phyloP scores from a whole-genome alignment of 2,329 filamentous ascomycete genomes.

The Phialemonium atrogriseum region DNA sequence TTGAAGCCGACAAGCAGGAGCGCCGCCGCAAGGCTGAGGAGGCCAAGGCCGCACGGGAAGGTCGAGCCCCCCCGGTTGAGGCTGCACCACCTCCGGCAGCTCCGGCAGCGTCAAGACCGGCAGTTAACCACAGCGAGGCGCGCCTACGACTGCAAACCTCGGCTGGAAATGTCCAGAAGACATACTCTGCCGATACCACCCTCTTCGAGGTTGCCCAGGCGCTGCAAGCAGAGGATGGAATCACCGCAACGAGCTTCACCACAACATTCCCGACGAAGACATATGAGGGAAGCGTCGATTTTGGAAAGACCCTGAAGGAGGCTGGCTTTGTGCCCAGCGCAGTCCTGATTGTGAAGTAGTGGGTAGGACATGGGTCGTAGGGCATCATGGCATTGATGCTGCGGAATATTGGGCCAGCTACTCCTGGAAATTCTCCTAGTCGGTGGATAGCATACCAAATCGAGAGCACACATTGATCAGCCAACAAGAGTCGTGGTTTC shows the following conservation, averaged over 20 bases:
- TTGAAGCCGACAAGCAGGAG: constrained; percentile 89
- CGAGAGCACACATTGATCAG: too few species aligned
- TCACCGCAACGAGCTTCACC: constrained; percentile 66
- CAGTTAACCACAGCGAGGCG: constrained; percentile 69
- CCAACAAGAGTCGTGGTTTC: too few species aligned
- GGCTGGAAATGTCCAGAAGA: constrained; percentile 74
- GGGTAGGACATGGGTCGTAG: too few species aligned
- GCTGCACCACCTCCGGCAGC: constrained; percentile 37
- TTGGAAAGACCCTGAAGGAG: constrained; percentile 87
- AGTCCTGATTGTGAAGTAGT: constrained; percentile 66
- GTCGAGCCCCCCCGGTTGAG: constrained; percentile 40
- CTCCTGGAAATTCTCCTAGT: too few species aligned
- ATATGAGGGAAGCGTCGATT: constrained; percentile 61
- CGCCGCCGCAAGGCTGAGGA: constrained; percentile 76
- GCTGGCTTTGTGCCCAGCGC: constrained; percentile 84
- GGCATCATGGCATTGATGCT: too few species aligned
- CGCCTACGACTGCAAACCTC: constrained; percentile 73
- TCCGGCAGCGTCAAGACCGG: constrained; percentile 47
- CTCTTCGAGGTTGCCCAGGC: constrained; percentile 84
- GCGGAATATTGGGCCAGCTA: too few species aligned
- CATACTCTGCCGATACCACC: constrained; percentile 80
- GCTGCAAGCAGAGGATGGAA: constrained; percentile 62
- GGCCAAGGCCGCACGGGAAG: constrained; percentile 79
- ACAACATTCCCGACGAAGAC: constrained; percentile 83
- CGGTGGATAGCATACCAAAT: too few species aligned